Conservation (phyloP, 2,329 filamentous ascomycete genomes). For the Exophiala xenobiotica region DNA sequence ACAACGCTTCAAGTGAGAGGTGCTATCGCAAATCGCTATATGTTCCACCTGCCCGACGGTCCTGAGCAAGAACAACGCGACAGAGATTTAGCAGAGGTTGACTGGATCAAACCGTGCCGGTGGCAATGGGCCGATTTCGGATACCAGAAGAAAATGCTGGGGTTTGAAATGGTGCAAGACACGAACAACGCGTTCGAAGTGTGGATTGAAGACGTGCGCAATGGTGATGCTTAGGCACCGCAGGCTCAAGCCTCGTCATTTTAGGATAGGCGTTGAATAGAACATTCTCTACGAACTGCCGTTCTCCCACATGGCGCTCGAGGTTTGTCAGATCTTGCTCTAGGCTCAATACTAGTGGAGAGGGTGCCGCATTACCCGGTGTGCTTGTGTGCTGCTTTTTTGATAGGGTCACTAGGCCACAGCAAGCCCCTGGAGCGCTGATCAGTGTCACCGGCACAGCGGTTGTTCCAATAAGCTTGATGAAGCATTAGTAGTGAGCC, state of each 20-base stretch:
- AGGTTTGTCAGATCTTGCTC: no score
- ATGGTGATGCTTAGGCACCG: not conserved
- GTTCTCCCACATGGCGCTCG: no score
- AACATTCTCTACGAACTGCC: no score
- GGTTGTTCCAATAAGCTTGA: no score
- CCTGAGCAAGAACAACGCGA: constrained; percentile 9
- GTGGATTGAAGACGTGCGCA: not conserved
- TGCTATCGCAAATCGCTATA: constrained; percentile 4
- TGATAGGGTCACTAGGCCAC: no score
- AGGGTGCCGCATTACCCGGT: no score
- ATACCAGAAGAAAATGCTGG: constrained; percentile 14
- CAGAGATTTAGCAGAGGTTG: constrained; percentile 5
- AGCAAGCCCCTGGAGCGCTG: no score
- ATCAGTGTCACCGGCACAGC: no score
- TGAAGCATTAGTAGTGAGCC: no score
- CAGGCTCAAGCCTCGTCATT: not conserved
- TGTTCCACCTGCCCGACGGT: constrained; percentile 14
- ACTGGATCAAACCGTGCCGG: constrained; percentile 11
- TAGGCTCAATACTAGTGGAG: no score
- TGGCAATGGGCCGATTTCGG: constrained; percentile 11
- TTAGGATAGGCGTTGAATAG: no score
- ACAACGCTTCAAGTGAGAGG: constrained; percentile 13
- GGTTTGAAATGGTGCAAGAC: constrained; percentile 9
- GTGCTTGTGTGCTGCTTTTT: no score
- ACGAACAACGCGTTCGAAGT: constrained; percentile 13